Conservation (phyloP, 768 basidiomycete genomes). For the Termitomyces sp. region DNA sequence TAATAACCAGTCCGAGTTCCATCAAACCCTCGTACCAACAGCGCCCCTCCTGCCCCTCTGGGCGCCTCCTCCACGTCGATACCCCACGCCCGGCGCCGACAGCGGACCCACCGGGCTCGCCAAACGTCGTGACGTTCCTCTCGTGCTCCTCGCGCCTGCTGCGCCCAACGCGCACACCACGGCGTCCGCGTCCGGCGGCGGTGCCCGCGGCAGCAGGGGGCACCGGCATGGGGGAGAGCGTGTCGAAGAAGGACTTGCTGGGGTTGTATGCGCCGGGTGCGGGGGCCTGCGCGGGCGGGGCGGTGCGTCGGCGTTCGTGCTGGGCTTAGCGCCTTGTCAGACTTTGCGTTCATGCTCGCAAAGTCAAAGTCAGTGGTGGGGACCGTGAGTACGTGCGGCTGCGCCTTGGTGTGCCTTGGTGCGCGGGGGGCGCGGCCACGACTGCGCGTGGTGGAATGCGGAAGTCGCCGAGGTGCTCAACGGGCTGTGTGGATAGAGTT, state of each 20-base stretch:
- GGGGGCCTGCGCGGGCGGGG: too few relatives aligned
- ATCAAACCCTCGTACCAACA: too few relatives aligned
- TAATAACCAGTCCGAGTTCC: too few relatives aligned
- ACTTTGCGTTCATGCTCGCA: constrained; percentile 66
- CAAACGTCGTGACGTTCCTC: constrained; percentile 83
- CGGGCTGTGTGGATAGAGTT: constrained; percentile 66
- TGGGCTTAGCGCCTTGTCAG: constrained; percentile 52
- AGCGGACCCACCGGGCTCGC: constrained; percentile 69
- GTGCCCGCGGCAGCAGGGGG: constrained; percentile 3
- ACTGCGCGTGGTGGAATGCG: constrained; percentile 29
- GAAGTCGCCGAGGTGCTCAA: constrained; percentile 48
- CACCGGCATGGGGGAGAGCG: constrained; percentile 35
- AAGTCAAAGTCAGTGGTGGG: constrained; percentile 84
- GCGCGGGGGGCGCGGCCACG: constrained; percentile 15
- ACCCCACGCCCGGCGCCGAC: constrained; percentile 14
- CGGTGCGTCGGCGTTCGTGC: too few relatives aligned
- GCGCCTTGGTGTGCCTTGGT: background rate
- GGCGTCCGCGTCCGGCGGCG: constrained; percentile 8
- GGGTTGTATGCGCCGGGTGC: constrained; percentile 58
- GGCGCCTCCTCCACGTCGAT: background rate
- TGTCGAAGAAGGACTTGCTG: constrained; percentile 77
- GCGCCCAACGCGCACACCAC: constrained; percentile 26
- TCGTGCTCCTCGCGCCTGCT: constrained; percentile 78
- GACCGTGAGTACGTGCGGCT: constrained; percentile 39
- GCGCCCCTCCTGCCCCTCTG: too few relatives aligned